These are phyloP conservation scores for Rhizophora mangle DNA, from an alignment of 345 rosid species.

Conservation along the genomic window DNA sequence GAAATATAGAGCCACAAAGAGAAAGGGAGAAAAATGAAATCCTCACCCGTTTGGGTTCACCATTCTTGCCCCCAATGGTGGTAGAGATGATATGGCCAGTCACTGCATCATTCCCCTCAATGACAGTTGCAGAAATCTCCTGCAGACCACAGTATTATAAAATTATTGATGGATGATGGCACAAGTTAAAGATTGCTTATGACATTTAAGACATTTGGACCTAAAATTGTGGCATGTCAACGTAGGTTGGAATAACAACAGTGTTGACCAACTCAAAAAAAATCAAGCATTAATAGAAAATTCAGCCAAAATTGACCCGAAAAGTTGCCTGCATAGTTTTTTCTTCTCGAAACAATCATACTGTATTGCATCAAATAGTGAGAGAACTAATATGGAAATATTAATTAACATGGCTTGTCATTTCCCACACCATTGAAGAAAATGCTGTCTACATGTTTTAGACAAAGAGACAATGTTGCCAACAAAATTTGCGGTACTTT, in stretches of 20 bases:
- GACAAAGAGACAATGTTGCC: too few species aligned
- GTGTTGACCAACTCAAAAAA: too few species aligned
- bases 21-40: not conserved
- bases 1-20: not conserved
- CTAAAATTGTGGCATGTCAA: not conserved
- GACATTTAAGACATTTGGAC: not conserved
- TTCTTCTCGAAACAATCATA: too few species aligned
- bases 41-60: conserved; percentile 72
- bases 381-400: too few species aligned
- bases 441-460: too few species aligned
- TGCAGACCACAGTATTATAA: conserved; percentile 18
- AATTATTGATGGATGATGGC: not conserved
- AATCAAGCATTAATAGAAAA: too few species aligned
- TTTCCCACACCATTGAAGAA: too few species aligned
- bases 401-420: too few species aligned
- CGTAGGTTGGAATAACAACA: not conserved
- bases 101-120: conserved; percentile 56
- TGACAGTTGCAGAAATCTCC: conserved; percentile 62
- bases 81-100: conserved; percentile 76
- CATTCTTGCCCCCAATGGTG: conserved; percentile 81
- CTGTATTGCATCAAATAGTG: too few species aligned
- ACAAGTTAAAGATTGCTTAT: not conserved
- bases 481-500: too few species aligned
- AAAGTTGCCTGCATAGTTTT: too few species aligned
- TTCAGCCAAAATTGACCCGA: too few species aligned